These are phyloP conservation scores for Podospora sp. DNA, from an alignment of 495 filamentous ascomycete species.

Conservation along the genomic window DNA sequence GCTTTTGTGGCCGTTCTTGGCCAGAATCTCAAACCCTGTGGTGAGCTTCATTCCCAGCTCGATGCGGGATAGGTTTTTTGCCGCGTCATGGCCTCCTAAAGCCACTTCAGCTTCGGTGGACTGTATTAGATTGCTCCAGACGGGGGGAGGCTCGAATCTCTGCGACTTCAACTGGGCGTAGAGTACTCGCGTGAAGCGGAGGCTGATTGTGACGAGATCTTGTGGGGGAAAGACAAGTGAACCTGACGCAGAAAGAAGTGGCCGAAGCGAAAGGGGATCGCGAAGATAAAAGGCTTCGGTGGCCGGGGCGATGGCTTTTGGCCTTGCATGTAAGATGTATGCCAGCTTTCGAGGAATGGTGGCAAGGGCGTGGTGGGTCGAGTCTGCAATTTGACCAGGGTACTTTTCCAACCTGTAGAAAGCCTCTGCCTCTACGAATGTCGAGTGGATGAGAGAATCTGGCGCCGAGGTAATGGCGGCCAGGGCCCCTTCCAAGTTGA, in stretches of 20 bases:
- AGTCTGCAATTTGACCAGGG: conserved; percentile 68
- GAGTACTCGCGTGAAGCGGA: conserved; percentile 82
- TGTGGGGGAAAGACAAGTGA: conserved; percentile 63
- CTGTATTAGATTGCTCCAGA: conserved; percentile 55
- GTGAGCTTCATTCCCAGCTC: conserved; percentile 89
- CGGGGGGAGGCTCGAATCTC: conserved; percentile 69
- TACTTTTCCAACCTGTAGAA: conserved; percentile 86
- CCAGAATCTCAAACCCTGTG: conserved; percentile 88
- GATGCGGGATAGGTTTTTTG: conserved; percentile 47
- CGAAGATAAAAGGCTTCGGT: conserved; percentile 92
- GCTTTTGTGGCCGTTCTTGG: conserved; percentile 63
- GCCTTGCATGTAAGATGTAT: conserved; percentile 72
- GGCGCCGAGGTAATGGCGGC: conserved; percentile 57
- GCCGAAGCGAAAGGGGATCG: conserved; percentile 75
- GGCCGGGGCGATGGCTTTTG: conserved; percentile 75
- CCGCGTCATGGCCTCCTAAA: conserved; percentile 31
- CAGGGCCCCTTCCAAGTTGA: conserved; percentile 64
- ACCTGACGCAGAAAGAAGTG: conserved; percentile 55
- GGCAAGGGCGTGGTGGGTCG: conserved; percentile 69
- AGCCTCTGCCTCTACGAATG: conserved; percentile 79
- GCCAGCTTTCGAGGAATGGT: conserved; percentile 81
- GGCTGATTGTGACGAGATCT: conserved; percentile 77
- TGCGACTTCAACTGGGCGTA: conserved; percentile 94
- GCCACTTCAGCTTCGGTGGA: conserved; percentile 15
- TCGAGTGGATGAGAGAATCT: conserved; percentile 60